Evolutionary conservation across 78 protist genomes (phyloP), one percentile per base, ranked within the genome.

Genomic region (Dictyostelium capitatum): DNA sequence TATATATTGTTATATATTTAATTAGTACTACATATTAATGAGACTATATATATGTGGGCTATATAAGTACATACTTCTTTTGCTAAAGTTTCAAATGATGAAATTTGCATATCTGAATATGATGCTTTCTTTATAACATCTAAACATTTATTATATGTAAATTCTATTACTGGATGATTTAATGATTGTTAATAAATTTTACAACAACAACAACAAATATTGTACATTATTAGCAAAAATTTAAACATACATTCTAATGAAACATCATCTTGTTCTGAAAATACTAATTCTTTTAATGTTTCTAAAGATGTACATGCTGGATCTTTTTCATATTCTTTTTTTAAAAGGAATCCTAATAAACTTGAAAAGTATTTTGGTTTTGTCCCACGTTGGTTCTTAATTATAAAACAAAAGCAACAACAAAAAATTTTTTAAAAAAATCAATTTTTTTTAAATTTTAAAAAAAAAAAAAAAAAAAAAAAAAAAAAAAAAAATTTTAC

Each of bases 291-390:
- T 64, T 75, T 30, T 50, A 87, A 65, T 30, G 72, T 77, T 19
- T 65, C 78, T n/a, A 87, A 28, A 6, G 79, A 46, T 41, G 23
- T 3, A 4, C 78, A 41, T 15, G 47, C 23, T 51, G 11, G 37
- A 87, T 87, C 93, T 41, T 87, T 77, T 51, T 87, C 93, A 87
- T 77, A 87, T 65, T 87, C 93, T 51, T 25, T 87, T 59, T 87
- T 87, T 59, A 74, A 62, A 23, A 87, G 70, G 15, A 47, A 87
- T 37, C 84, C 84, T 25, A 87, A 74, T 59, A 87, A 77, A 48
- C 72, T 64, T 64, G 81, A 80, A 77, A 87, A 87, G 19, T 54
- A 62, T 77, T 87, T 87, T 80, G 87, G 77, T 12, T 80, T 12
- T 80, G 50, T 2, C 62, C 75, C 87, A 80, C 62, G 37, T 20